These are phyloP conservation scores for Fibroporia radiculosa DNA, from an alignment of 768 basidiomycete genomes.

Conservation along the genomic window DNA sequence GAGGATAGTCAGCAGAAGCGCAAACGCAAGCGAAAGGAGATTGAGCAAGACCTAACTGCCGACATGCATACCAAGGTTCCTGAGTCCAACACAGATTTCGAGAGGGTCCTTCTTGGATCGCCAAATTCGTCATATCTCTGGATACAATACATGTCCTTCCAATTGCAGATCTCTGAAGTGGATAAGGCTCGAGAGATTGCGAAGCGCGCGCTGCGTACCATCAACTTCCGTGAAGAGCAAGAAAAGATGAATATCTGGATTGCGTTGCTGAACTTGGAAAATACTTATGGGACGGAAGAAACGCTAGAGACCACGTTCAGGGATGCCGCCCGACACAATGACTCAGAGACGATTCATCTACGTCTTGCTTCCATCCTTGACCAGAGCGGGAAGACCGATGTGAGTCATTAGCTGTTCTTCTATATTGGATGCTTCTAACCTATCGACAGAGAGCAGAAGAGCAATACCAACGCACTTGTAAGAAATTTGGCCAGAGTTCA, in stretches of 20 bases:
- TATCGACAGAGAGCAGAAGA: constrained; percentile 82
- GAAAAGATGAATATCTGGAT: constrained; percentile 98
- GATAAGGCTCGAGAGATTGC: constrained; percentile 91
- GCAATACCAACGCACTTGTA: constrained; percentile 77
- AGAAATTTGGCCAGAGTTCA: constrained; percentile 91
- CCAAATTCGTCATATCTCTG: constrained; percentile 97
- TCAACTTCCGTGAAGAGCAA: constrained; percentile 92
- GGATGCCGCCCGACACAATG: constrained; percentile 84
- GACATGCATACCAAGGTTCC: constrained; percentile 83
- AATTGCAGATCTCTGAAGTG: constrained; percentile 91
- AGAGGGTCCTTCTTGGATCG: constrained; percentile 84
- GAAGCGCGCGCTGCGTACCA: constrained; percentile 74
- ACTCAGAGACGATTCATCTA: constrained; percentile 86
- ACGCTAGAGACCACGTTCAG: constrained; percentile 76
- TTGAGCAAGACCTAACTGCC: constrained; percentile 75
- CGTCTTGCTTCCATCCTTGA: constrained; percentile 81
- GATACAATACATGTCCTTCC: constrained; percentile 99
- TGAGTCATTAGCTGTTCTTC: constrained; percentile 23
- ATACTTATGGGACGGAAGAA: constrained; percentile 82
- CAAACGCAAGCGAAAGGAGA: constrained; percentile 60
- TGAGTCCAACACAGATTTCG: constrained; percentile 91
- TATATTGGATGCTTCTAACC: not conserved
- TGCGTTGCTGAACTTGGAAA: constrained; percentile 91
- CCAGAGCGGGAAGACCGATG: constrained; percentile 76
- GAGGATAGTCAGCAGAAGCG: constrained; percentile 49